Evolutionary conservation across 257 asterid genomes (phyloP), one percentile per base, ranked within the genome.

Genomic region (Jacaranda copaia): DNA sequence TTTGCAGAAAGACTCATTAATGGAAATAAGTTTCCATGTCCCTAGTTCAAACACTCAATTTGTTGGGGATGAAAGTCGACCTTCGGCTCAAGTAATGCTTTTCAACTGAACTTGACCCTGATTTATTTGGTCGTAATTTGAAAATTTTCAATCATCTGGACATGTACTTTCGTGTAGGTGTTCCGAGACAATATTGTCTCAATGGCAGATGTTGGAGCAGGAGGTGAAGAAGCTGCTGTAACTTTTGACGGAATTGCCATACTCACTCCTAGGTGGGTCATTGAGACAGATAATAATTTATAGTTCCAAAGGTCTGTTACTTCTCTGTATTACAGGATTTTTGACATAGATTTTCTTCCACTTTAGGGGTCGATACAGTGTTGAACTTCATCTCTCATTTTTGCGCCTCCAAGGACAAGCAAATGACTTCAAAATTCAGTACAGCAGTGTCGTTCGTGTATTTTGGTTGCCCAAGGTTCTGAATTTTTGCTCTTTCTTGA

Each of bases 381-480:
- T 79, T 73, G 83, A 79, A 39, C 83, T 79, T 58, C 79, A 79
- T 74, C 76, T 79, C 48, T 79, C 83, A 52, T 93, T 93, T 81
- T 77, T 93, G 88, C 94, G 93, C 25, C 89, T 93, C 65, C 98
- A 91, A 89, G 98, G 97, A 70, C 98, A 93, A 84, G 98, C 98
- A 11, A 91, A 88, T 42, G 97, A 93, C 87, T 93, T 93, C 79
- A 93, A 93, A 79, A 93, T 93, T 72, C 98, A 93, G 82, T 93
- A 93, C 80, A 88, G 96, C 90, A 93, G 98, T 52, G 91, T 93
- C 56, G 88, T 89, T 64, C 97, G 98, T 52, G 88, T 89, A 9
- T 93, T 89, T 79, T 79, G 83, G 74, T 60, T 79, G 79, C 83
- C 83, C 68, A 79, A 79, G 83, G 83, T 79, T 53, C 49, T 25